Evolutionary conservation across 257 asterid species (phyloP).

Genomic region (Eustoma russellianum): DNA sequence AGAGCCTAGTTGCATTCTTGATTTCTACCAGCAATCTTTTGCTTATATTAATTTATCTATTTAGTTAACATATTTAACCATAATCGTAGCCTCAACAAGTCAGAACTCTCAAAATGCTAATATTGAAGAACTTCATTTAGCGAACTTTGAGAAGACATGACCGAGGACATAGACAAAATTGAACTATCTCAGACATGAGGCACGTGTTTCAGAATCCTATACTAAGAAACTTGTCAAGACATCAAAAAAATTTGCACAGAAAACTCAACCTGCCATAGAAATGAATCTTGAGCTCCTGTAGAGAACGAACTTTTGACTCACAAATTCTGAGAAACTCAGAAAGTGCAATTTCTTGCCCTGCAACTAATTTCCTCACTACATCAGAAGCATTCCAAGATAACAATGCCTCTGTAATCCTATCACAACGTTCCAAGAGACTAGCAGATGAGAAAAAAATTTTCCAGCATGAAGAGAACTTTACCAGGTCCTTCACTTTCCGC

Average conservation of each 20-base stretch:
- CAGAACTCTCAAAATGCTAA: too few species aligned
- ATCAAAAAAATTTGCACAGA: not conserved
- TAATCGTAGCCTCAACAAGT: too few species aligned
- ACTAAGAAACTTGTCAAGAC: not conserved
- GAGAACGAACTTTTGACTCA: constrained; percentile 41
- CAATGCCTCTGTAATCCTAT: constrained; percentile 44
- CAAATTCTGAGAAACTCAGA: constrained; percentile 55
- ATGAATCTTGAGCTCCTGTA: constrained; percentile 40
- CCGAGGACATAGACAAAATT: too few species aligned
- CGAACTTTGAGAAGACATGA: too few species aligned
- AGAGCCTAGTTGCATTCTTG: too few species aligned
- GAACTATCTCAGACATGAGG: too few species aligned
- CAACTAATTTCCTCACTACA: constrained; percentile 34
- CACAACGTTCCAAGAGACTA: constrained; percentile 47
- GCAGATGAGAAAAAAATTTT: constrained; percentile 29
- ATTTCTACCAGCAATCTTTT: too few species aligned
- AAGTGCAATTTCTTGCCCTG: constrained; percentile 40
- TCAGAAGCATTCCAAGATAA: constrained; percentile 62
- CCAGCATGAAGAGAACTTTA: constrained; percentile 36
- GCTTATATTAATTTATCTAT: too few species aligned
- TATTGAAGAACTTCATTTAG: too few species aligned
- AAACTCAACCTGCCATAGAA: constrained; percentile 23
- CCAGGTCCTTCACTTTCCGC: constrained; percentile 45
- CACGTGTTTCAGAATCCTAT: too few species aligned
- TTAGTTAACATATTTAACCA: too few species aligned